phyloP scores from a whole-genome alignment of 2,329 filamentous ascomycete genomes.

The Fusarium sp. region DNA sequence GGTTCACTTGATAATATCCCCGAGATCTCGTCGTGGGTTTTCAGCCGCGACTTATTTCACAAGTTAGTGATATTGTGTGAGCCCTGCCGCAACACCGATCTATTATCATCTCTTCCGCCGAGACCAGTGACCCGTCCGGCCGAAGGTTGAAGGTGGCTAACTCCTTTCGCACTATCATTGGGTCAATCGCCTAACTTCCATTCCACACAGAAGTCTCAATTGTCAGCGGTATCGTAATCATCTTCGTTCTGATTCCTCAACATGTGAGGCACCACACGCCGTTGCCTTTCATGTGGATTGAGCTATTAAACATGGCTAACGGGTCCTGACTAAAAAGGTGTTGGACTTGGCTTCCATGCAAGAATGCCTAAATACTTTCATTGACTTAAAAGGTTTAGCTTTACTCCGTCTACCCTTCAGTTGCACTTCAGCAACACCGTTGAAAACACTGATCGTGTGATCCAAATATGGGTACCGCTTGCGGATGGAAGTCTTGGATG shows the following conservation, averaged over 20 bases:
- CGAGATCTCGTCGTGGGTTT: conserved; percentile 2
- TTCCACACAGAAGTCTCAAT: conserved; percentile 31
- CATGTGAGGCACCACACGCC: neutral
- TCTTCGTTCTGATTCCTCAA: conserved; percentile 31
- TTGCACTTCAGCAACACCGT: neutral
- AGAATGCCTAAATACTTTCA: neutral
- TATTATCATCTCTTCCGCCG: neutral
- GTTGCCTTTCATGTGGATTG: conserved; percentile 21
- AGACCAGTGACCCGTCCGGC: conserved; percentile 1
- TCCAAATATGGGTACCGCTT: neutral
- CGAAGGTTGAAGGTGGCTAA: conserved; percentile 18
- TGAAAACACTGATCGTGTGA: conserved; percentile 15
- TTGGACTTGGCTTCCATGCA: conserved; percentile 4
- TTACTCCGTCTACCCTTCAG: neutral
- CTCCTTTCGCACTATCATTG: conserved; percentile 26
- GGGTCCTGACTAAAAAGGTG: neutral
- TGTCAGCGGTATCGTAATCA: conserved; percentile 34
- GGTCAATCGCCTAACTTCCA: conserved; percentile 31
- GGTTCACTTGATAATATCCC: neutral
- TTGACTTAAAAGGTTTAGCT: neutral
- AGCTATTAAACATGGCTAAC: conserved; percentile 9
- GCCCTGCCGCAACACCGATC: neutral
- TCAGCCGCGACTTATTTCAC: neutral
- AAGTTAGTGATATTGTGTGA: neutral
- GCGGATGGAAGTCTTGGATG: neutral